Conservation (phyloP, 2,329 filamentous ascomycete genomes). For the Dactylellina parvicollis region DNA sequence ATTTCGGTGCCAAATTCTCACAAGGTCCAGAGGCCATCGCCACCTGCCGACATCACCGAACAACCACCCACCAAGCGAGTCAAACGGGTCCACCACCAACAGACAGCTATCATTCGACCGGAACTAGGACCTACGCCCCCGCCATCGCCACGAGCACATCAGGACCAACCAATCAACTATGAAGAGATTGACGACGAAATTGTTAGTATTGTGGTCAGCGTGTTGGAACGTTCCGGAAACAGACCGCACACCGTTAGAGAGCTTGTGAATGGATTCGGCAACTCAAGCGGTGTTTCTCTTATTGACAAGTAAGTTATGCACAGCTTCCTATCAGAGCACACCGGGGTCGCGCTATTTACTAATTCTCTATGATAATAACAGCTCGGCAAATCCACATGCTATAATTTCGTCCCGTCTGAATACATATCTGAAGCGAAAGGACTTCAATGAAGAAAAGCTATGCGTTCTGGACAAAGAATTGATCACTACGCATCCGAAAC, state of each 20-base stretch:
- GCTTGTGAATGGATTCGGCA: conserved; percentile 67
- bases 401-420: conserved; percentile 93
- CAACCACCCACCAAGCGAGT: conserved; percentile 68
- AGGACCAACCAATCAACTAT: conserved; percentile 71
- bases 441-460: conserved; percentile 79
- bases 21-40: conserved; percentile 70
- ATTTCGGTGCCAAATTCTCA: conserved; percentile 77
- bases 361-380: conserved; percentile 62
- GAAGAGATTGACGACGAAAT: conserved; percentile 93
- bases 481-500: conserved; percentile 88
- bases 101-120: conserved; percentile 62
- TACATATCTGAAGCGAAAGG: conserved; percentile 81
- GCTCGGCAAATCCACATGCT: conserved; percentile 93
- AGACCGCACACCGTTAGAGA: conserved; percentile 95
- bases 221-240: conserved; percentile 89
- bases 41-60: conserved; percentile 71
- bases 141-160: conserved; percentile 70
- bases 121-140: conserved; percentile 74
- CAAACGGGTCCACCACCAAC: conserved; percentile 60
- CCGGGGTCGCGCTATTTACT: conserved; percentile 54
- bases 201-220: conserved; percentile 86
- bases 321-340: conserved; percentile 52
- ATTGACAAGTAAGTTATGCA: conserved; percentile 84
- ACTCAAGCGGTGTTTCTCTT: conserved; percentile 59
- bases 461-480: conserved; percentile 94